Base-by-base conservation (phyloP, 306 rosid species). In the Carpinus viminea region DNA sequence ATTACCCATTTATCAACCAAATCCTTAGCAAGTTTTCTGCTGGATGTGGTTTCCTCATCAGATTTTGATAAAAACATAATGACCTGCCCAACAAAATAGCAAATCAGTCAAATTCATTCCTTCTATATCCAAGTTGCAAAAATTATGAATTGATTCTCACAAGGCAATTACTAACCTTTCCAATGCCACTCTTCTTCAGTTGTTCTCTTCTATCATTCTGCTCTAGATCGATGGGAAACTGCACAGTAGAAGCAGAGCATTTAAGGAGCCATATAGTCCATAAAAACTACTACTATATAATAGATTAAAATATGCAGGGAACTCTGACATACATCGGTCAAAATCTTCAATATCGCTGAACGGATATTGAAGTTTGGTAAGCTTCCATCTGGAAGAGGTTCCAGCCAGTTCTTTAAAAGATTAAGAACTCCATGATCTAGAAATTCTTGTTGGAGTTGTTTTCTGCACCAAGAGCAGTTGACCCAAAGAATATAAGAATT, bases 321-420 rank as follows among this genome's bases (percentile, higher is more conserved):
- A 76, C 72, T 81, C 72, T 21, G 47, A 12, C 70, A 51, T 91
- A 94, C 98, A 84, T 94, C 97, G 76, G 89, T 90, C 87, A 94
- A 86, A 85, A 94, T 94, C 79, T 72, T 88, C 92, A 94, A 82
- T 82, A 94, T 88, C 81, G 92, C 94, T 0, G 90, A 89, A 79
- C 97, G 92, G 53, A 92, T 94, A 80, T 90, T 94, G 73, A 92
- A 90, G 83, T 90, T 94, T 4, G 96, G 97, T 81, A 94, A 87
- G 86, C 97, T 94, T 87, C 97, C 98, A 82, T 94, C 97, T 21
- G 98, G 94, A 64, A 92, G 98, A 9, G 96, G 98, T 87, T 94
- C 98, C 55, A 92, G 97, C 98, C 98, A 94, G 83, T 86, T 92
- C 89, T 90, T 94, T 61, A 92, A 82, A 60, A 94, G 84, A 59